A percentile compares a stretch with the other conserved stretches of the same genome.
Evolutionary conservation across 1,284 basidiomycete genomes (phyloP).

Genomic region (Calocybe gambosa): DNA sequence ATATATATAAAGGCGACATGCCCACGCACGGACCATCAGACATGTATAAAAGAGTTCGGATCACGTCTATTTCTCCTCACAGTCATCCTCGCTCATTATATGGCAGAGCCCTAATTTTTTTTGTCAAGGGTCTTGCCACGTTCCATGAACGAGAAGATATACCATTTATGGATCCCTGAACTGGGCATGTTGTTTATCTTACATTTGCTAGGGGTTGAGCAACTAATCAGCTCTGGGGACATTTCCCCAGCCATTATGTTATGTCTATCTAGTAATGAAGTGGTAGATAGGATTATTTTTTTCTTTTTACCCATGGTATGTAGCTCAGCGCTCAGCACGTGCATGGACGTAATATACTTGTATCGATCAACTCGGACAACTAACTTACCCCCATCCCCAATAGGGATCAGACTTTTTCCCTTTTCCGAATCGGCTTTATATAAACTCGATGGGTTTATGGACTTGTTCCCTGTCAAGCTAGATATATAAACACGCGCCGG

Average conservation of each 20-base stretch:
- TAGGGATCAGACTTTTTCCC: slow-evolving; percentile 3
- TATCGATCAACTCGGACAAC: no score
- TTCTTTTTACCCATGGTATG: no score
- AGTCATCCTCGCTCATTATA: slow-evolving; percentile 48
- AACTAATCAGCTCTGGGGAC: slow-evolving; percentile 70
- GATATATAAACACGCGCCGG: slow-evolving; percentile 9
- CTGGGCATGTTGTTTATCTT: slow-evolving; percentile 68
- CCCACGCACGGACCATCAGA: slow-evolving; percentile 52
- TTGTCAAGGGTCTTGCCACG: slow-evolving; percentile 1
- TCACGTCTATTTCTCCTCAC: slow-evolving; percentile 32
- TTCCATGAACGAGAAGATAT: slow-evolving; percentile 35
- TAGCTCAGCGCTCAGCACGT: no score
- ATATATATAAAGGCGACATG: slow-evolving; percentile 20
- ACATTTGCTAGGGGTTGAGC: slow-evolving; percentile 36
- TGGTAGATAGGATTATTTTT: no score
- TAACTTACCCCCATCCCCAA: no score
- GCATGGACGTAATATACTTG: no score
- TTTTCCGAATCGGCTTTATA: slow-evolving; percentile 12
- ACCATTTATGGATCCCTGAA: slow-evolving; percentile 27
- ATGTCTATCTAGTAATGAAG: no score
- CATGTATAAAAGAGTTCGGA: slow-evolving; percentile 21
- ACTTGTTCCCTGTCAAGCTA: slow-evolving; percentile 3
- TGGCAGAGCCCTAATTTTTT: background rate
- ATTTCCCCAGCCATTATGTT: no score
- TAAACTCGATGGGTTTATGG: background rate